Evolutionary conservation across 75 land plant species (phyloP).

Genomic region (Pinus tabuliformis): DNA sequence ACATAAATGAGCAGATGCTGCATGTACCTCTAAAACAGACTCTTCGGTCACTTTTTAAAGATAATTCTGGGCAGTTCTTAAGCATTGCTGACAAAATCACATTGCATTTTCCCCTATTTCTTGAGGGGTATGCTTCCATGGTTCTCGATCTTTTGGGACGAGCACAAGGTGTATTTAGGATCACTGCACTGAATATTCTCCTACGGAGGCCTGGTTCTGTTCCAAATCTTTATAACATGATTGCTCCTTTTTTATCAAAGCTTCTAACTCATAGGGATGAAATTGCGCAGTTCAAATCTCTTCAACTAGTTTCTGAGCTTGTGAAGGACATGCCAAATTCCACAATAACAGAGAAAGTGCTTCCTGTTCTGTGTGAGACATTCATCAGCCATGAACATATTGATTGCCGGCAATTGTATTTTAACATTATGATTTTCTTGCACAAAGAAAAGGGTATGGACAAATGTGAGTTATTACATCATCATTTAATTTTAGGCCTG

Average conservation of each 20-base stretch:
- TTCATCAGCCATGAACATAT: conserved; percentile 31
- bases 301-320: conserved; percentile 36
- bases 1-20: neutral
- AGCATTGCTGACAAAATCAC: conserved; percentile 32
- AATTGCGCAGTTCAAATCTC: conserved; percentile 32
- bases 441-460: conserved; percentile 19
- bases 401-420: conserved; percentile 28
- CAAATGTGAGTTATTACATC: conserved; percentile 12
- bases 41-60: conserved; percentile 25
- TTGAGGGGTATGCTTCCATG: conserved; percentile 35
- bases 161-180: conserved; percentile 36
- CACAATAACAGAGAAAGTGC: conserved; percentile 25
- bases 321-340: conserved; percentile 24
- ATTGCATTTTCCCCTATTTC: conserved; percentile 20
- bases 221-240: conserved; percentile 25
- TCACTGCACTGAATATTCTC: conserved; percentile 28
- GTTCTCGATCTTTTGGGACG: conserved; percentile 39
- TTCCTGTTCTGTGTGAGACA: conserved; percentile 32
- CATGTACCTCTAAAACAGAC: conserved; percentile 12
- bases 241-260: conserved; percentile 32
- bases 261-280: conserved; percentile 40
- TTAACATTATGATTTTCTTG: conserved; percentile 34
- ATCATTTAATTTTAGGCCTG: conserved; percentile 25
- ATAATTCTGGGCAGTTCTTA: conserved; percentile 27
- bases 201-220: conserved; percentile 18